Conservation (phyloP, 1,284 basidiomycete species). For the Agroathelia rolfsii region DNA sequence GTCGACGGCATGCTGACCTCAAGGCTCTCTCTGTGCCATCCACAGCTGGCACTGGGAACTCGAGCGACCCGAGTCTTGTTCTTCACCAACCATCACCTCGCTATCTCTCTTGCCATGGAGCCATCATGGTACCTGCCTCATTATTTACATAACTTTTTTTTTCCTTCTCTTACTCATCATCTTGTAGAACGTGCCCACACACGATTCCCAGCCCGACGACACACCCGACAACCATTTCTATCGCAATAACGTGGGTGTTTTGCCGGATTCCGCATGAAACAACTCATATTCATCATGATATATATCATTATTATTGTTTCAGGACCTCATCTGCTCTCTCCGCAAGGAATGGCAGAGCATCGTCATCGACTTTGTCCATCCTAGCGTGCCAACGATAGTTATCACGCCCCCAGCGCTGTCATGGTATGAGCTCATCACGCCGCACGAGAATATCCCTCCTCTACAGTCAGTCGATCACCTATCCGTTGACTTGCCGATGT, state of each 20-base stretch:
- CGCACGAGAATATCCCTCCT: conserved; percentile 22
- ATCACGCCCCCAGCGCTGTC: conserved; percentile 32
- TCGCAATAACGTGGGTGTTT: conserved; percentile 5
- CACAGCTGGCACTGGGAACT: no score
- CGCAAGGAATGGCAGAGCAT: conserved; percentile 21
- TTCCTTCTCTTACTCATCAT: not conserved
- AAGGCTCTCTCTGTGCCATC: no score
- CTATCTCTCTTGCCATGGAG: no score
- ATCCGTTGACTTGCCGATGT: conserved; percentile 15
- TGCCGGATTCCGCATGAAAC: not conserved
- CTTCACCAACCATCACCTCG: no score
- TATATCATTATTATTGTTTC: conserved; percentile 4
- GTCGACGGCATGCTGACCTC: no score
- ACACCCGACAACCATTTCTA: not conserved
- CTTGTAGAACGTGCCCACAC: conserved; percentile 1
- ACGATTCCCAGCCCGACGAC: not conserved
- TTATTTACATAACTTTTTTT: no score
- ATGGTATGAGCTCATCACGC: no score
- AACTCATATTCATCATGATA: conserved; percentile 1
- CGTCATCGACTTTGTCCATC: conserved; percentile 18
- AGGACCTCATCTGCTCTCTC: conserved; percentile 21
- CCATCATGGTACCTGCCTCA: no score
- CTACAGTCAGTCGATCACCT: conserved; percentile 26
- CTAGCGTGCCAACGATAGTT: conserved; percentile 35
- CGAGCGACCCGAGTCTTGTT: no score